Percentiles rank a stretch among this genome's conserved stretches.
phyloP scores from a whole-genome alignment of 2,329 filamentous ascomycete species.

The Sporothrix globosa region DNA sequence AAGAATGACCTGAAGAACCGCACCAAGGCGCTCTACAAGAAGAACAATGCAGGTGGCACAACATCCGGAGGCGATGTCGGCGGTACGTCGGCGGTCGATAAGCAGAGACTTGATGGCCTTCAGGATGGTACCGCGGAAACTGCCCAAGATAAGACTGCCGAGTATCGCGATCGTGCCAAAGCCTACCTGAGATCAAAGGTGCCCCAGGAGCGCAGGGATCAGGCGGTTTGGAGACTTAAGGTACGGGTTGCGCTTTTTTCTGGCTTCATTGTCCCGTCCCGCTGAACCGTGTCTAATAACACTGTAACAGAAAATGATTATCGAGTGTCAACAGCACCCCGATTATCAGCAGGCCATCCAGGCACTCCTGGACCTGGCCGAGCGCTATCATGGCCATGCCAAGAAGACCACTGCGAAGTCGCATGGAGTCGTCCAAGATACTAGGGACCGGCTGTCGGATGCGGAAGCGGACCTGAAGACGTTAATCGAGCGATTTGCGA shows the following conservation, averaged over 20 bases:
- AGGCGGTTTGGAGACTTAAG: constrained; percentile 86
- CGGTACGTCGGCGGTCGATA: constrained; percentile 49
- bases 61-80: constrained; percentile 51
- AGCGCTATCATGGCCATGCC: constrained; percentile 79
- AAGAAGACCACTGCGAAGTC: constrained; percentile 66
- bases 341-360: constrained; percentile 93
- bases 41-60: constrained; percentile 47
- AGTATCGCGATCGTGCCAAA: constrained; percentile 53
- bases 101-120: constrained; percentile 61
- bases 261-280: background rate
- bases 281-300: background rate
- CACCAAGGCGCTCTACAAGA: constrained; percentile 63
- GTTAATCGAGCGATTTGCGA: constrained; percentile 92
- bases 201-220: constrained; percentile 88
- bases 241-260: constrained; percentile 36
- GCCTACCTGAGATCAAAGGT: constrained; percentile 85
- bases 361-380: constrained; percentile 80
- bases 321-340: constrained; percentile 92
- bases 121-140: constrained; percentile 56
- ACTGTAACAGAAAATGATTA: constrained; percentile 77
- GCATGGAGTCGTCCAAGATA: constrained; percentile 70
- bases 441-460: constrained; percentile 66
- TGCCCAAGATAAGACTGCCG: constrained; percentile 47
- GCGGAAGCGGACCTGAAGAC: constrained; percentile 83
- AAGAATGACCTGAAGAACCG: constrained; percentile 71